Conservation (phyloP, 352 stramenopile species). For the Globisporangium radiosum region DNA sequence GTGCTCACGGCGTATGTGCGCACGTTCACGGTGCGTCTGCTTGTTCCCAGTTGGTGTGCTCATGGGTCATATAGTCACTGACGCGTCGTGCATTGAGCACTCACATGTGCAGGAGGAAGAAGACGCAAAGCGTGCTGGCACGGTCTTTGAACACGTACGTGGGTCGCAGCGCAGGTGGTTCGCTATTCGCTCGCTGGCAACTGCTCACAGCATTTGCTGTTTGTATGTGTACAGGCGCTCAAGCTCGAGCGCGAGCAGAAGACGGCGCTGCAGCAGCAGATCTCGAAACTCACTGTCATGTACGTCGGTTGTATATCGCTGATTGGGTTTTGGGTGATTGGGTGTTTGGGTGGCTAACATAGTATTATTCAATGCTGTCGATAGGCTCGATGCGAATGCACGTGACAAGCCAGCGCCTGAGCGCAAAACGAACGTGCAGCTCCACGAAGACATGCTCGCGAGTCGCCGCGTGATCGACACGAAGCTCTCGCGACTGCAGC, state of each 20-base stretch:
- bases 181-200: not conserved
- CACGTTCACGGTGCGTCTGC: slow-evolving; percentile 58
- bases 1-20: slow-evolving; percentile 55
- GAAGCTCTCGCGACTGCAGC: slow-evolving; percentile 68
- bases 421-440: slow-evolving; percentile 37
- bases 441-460: slow-evolving; percentile 81
- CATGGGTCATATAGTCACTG: too few relatives aligned
- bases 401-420: slow-evolving; percentile 24
- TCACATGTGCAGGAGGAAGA: slow-evolving; percentile 50
- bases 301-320: slow-evolving; percentile 7
- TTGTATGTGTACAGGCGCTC: slow-evolving; percentile 29
- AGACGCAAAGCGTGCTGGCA: slow-evolving; percentile 79
- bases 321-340: not conserved
- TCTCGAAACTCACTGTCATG: slow-evolving; percentile 76
- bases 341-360: too few relatives aligned
- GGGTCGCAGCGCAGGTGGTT: not conserved
- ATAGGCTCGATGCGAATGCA: slow-evolving; percentile 41
- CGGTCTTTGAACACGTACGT: slow-evolving; percentile 77
- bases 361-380: too few relatives aligned
- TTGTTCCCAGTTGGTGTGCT: too few relatives aligned
- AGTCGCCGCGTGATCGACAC: slow-evolving; percentile 80
- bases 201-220: too few relatives aligned
- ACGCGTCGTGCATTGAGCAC: too few relatives aligned
- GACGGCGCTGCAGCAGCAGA: slow-evolving; percentile 56
- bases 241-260: slow-evolving; percentile 80